A percentile compares a stretch with the other conserved stretches of the same genome.
These are phyloP conservation scores for Infundibulicybe gibba DNA, from an alignment of 768 basidiomycete species.

Conservation along the genomic window DNA sequence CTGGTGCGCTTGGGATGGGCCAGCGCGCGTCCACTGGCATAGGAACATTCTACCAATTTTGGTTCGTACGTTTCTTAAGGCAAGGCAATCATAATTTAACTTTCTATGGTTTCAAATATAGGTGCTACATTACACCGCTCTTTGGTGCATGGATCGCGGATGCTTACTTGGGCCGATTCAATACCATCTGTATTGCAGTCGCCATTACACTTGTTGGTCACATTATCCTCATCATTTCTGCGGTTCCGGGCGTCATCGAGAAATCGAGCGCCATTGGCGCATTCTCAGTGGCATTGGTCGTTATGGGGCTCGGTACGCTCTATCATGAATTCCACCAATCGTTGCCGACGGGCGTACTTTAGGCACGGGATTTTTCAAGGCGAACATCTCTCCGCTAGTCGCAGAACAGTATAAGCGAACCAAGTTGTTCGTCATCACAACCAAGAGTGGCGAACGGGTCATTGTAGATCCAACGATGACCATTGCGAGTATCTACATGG, in stretches of 20 bases:
- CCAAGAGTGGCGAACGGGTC: constrained; percentile 59
- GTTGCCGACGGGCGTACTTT: constrained; percentile 7
- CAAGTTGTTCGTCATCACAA: constrained; percentile 46
- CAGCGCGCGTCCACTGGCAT: constrained; percentile 73
- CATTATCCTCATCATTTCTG: constrained; percentile 59
- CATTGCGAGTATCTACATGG: constrained; percentile 71
- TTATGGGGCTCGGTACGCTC: constrained; percentile 46
- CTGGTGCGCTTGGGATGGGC: constrained; percentile 65
- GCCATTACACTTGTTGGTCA: constrained; percentile 60
- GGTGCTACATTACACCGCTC: constrained; percentile 66
- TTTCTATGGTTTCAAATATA: constrained; percentile 11
- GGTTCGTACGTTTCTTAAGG: constrained; percentile 31
- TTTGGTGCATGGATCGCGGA: constrained; percentile 74
- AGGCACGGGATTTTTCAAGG: constrained; percentile 72
- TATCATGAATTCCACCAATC: neutral
- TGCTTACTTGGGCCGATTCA: constrained; percentile 69
- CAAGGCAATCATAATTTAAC: neutral
- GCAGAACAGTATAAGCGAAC: constrained; percentile 70
- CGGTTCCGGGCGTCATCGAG: constrained; percentile 64
- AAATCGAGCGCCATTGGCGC: constrained; percentile 43
- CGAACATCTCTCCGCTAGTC: constrained; percentile 73
- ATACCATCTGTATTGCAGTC: constrained; percentile 64
- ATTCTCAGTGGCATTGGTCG: constrained; percentile 56
- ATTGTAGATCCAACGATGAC: constrained; percentile 74
- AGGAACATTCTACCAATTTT: constrained; percentile 69